These are phyloP conservation scores for Dryas octopetala DNA, from an alignment of 306 rosid species.

Conservation along the genomic window DNA sequence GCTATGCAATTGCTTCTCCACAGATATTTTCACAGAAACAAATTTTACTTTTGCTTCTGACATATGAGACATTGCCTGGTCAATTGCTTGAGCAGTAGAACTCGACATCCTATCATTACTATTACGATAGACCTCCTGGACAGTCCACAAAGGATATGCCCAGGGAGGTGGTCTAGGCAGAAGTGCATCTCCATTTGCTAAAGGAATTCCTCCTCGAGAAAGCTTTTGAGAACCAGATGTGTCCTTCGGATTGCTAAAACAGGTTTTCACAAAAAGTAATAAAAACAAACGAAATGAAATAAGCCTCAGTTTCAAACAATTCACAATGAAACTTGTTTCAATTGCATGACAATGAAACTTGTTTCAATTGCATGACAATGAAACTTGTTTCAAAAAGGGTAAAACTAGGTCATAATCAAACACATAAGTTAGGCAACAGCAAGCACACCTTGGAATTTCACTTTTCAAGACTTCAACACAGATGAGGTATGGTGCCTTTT, in stretches of 20 bases:
- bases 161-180: slow-evolving; percentile 95
- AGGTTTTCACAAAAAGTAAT: slow-evolving; percentile 27
- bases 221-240: slow-evolving; percentile 72
- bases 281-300: not conserved
- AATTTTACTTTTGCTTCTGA: slow-evolving; percentile 67
- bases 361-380: slow-evolving; percentile 4
- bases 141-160: slow-evolving; percentile 97
- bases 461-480: slow-evolving; percentile 87
- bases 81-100: slow-evolving; percentile 96
- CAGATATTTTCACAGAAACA: slow-evolving; percentile 57
- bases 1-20: slow-evolving; percentile 48
- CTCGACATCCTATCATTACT: slow-evolving; percentile 97
- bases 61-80: slow-evolving; percentile 91
- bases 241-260: slow-evolving; percentile 76
- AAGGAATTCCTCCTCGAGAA: slow-evolving; percentile 95
- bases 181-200: slow-evolving; percentile 94
- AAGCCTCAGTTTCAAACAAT: slow-evolving; percentile 17
- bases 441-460: slow-evolving; percentile 72
- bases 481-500: slow-evolving; percentile 93
- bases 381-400: slow-evolving; percentile 2
- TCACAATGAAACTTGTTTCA: slow-evolving; percentile 25
- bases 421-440: slow-evolving; percentile 19
- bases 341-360: slow-evolving; percentile 1
- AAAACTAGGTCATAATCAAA: not conserved
- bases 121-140: slow-evolving; percentile 96